Base-by-base conservation (phyloP, 2,329 filamentous ascomycete species). In the Ophiostoma pallidulum region DNA sequence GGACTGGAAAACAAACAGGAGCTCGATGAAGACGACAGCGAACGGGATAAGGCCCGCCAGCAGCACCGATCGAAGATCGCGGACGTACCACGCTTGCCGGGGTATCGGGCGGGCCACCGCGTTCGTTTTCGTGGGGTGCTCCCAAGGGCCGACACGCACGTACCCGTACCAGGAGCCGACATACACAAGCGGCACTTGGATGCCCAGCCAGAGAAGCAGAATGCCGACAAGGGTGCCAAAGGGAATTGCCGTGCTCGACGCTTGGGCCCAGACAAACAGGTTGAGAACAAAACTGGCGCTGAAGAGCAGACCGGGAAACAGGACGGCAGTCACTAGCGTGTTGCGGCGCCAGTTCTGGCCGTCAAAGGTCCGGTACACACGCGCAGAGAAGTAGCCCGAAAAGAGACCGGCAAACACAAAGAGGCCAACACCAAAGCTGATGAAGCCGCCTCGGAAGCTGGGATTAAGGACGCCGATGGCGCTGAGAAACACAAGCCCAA, bases 241-340 rank as follows among this genome's bases (percentile, higher is more conserved):
- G 0, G 88, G 88, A 29, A 94, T 82, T 1, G 88, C 88, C 1
- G 87, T 94, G 62, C 84, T 90, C 10, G 86, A 92, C 0, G 87
- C 86, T 64, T 94, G 86, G 1, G 86, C 82, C 88, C 88, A 94
- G 50, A 92, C 86, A 60, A 94, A 94, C 9, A 94, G 72, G 62
- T 94, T 94, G 50, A 94, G 73, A 42, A 91, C 74, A 65, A 94
- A 88, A 31, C 90, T 68, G 26, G 85, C 72, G 8, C 74, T 70
- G 60, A 94, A 94, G 1, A 86, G 67, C 6, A 92, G 72, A 1
- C 87, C 87, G 0, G 88, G 88, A 60, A 94, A 86, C 3, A 94
- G 72, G 9, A 82, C 69, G 0, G 85, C 86, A 4, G 88, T 94
- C 59, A 86, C 72, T 24, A 91, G 59, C 2, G 84, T 84, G 59